phyloP scores from a whole-genome alignment of 495 filamentous ascomycete species.

The Talaromyces adpressus region DNA sequence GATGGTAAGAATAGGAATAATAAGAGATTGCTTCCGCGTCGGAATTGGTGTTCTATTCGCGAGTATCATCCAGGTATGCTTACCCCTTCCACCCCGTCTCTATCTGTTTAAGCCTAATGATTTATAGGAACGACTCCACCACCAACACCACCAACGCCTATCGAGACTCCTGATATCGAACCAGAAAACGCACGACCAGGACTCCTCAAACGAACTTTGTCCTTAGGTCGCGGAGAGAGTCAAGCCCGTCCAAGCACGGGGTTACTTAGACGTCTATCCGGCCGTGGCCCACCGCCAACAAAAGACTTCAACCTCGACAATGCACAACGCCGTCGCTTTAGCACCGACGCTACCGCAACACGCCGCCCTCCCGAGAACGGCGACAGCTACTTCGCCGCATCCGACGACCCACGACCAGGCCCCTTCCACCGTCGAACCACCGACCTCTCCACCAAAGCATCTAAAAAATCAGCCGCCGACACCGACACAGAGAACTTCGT shows the following conservation, averaged over 20 bases:
- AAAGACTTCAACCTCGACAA: conserved; percentile 32
- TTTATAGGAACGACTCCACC: conserved; percentile 53
- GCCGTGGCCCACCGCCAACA: conserved; percentile 32
- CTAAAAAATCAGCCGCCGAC: conserved; percentile 37
- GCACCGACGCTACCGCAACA: conserved; percentile 27
- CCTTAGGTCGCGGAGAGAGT: conserved; percentile 52
- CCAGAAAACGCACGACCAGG: conserved; percentile 40
- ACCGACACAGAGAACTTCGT: conserved; percentile 42
- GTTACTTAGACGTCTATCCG: conserved; percentile 50
- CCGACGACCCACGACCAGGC: conserved; percentile 30
- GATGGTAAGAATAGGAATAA: conserved; percentile 87
- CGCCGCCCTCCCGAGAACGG: conserved; percentile 18
- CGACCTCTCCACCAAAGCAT: conserved; percentile 48
- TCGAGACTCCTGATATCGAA: conserved; percentile 16
- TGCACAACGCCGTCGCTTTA: conserved; percentile 23
- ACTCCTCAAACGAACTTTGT: conserved; percentile 52
- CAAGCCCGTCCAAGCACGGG: conserved; percentile 24
- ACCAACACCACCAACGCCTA: conserved; percentile 46
- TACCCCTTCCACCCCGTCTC: neutral
- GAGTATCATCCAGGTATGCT: conserved; percentile 63
- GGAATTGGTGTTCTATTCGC: conserved; percentile 89
- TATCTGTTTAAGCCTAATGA: neutral
- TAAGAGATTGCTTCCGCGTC: conserved; percentile 78
- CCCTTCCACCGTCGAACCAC: conserved; percentile 69
- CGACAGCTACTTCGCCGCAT: conserved; percentile 33